Conservation (phyloP, 225 moss, liverwort and hornwort genomes). For the Lunularia cruciata region DNA sequence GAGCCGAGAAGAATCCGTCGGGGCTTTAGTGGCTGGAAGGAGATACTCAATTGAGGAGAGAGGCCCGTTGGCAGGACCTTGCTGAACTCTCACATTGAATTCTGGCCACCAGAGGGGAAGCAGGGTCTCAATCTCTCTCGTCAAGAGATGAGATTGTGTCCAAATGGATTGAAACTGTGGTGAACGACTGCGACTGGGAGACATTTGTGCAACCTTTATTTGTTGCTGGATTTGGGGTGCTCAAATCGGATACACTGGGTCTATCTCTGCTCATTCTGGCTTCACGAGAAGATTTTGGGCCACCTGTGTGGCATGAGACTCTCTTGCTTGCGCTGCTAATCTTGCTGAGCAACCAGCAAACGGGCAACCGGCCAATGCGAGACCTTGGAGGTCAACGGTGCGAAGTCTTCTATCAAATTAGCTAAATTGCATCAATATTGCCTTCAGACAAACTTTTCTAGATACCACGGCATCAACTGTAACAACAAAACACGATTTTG, state of each 20-base stretch:
- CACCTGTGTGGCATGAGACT: conserved; percentile 26
- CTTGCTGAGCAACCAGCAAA: neutral
- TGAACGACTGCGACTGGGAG: neutral
- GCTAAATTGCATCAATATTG: neutral
- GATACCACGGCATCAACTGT: neutral
- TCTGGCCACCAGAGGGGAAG: conserved; percentile 14
- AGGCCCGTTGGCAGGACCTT: neutral
- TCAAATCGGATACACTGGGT: neutral
- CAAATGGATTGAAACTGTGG: neutral
- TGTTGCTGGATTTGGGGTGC: neutral
- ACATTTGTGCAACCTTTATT: neutral
- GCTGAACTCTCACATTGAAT: neutral
- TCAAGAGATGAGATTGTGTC: neutral
- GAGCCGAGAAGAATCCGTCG: neutral
- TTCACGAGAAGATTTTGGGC: conserved; percentile 20
- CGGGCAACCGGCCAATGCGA: neutral
- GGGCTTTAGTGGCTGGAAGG: neutral
- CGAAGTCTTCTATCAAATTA: neutral
- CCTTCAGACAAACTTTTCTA: neutral
- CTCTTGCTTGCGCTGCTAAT: conserved; percentile 14
- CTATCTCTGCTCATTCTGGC: conserved; percentile 12
- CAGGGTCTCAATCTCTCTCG: conserved; percentile 2
- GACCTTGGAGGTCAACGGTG: neutral
- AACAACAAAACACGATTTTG: neutral
- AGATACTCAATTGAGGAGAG: neutral